Conservation (phyloP, 768 basidiomycete genomes). For the Termitomyces sp. region DNA sequence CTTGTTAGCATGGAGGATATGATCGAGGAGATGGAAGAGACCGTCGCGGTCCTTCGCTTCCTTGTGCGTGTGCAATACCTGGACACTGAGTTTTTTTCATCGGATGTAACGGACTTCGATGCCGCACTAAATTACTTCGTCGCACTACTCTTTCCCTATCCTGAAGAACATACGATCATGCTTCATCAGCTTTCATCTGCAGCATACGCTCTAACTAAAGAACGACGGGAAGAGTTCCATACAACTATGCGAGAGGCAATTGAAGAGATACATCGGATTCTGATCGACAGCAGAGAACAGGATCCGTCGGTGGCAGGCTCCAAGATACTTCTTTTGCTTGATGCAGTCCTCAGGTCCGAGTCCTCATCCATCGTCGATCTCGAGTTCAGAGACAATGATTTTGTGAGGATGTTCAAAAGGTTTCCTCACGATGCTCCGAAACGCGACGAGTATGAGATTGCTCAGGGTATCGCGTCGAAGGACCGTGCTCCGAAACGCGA, state of each 20-base stretch:
- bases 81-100: slow-evolving; percentile 19
- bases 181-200: slow-evolving; percentile 1
- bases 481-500: neutral
- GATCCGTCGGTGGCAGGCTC: slow-evolving; percentile 17
- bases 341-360: too few species aligned
- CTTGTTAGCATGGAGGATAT: neutral
- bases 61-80: slow-evolving; percentile 25
- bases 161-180: neutral
- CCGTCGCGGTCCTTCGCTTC: neutral
- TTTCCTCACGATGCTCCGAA: slow-evolving; percentile 17
- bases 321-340: neutral
- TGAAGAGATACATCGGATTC: slow-evolving; percentile 24
- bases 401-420: neutral
- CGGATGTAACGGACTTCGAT: slow-evolving; percentile 20
- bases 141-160: neutral
- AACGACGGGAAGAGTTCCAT: slow-evolving; percentile 19
- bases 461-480: too few species aligned
- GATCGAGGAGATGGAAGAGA: neutral
- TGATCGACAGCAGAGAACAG: slow-evolving; percentile 15
- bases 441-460: slow-evolving; percentile 22
- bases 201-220: slow-evolving; percentile 3
- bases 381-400: slow-evolving; percentile 9
- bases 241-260: slow-evolving; percentile 18
- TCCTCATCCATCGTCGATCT: slow-evolving; percentile 5
- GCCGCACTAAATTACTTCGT: slow-evolving; percentile 21